Evolutionary conservation across 768 basidiomycete genomes (phyloP).

Genomic region (Suillus hirtellus): DNA sequence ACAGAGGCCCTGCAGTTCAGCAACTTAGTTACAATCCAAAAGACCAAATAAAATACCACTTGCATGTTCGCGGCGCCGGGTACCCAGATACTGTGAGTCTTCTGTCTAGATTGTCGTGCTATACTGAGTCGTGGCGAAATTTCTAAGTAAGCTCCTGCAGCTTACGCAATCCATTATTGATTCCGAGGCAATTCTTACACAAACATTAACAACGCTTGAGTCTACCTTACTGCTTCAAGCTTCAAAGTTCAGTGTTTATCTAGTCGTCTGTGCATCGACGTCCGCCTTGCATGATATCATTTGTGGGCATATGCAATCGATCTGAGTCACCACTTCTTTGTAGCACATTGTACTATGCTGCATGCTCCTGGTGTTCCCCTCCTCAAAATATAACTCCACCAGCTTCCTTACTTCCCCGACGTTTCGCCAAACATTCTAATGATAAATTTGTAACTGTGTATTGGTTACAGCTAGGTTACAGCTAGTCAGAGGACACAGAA

Average conservation of each 20-base stretch:
- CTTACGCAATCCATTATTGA: background rate
- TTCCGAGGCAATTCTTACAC: background rate
- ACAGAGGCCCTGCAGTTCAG: conserved; percentile 40
- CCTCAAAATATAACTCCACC: too few species aligned
- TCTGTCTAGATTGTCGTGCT: background rate
- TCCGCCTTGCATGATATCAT: background rate
- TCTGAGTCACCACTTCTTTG: background rate
- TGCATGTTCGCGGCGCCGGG: background rate
- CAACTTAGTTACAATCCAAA: background rate
- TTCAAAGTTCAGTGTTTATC: too few species aligned
- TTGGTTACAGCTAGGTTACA: too few species aligned
- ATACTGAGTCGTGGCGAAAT: background rate
- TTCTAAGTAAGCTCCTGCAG: background rate
- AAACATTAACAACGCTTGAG: too few species aligned
- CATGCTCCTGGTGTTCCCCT: too few species aligned
- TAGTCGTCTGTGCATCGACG: too few species aligned
- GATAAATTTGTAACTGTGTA: too few species aligned
- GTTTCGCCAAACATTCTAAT: too few species aligned
- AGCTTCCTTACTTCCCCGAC: too few species aligned
- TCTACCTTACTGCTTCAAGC: too few species aligned
- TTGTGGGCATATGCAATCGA: background rate
- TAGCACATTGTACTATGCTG: background rate
- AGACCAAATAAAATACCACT: background rate
- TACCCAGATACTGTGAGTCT: background rate
- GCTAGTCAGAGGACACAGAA: too few species aligned